Base-by-base conservation (phyloP, 345 rosid genomes). In the Rhizophora mangle region DNA sequence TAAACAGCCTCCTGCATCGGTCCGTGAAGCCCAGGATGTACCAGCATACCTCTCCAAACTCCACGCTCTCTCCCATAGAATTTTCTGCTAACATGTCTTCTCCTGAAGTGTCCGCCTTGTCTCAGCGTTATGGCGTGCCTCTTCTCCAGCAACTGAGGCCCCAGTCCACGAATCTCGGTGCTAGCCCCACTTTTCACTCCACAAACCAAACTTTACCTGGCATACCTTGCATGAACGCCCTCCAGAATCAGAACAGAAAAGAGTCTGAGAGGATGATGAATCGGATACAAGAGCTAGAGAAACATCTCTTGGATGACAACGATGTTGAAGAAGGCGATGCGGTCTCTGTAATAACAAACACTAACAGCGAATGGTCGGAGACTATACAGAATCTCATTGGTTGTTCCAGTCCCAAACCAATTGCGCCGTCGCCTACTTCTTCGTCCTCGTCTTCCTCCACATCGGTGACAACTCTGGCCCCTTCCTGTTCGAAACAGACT, bases 311-410 rank as follows among this genome's bases (percentile, higher is more conserved):
- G 0, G 91, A 88, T 65, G 96, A 91, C 59, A 72, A 86, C 81
- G 87, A 87, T 24, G 86, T 83, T 2, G 88, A 80, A 1, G 90
- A 81, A 37, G 87, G 81, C 26, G 96, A 91, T 61, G 86, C 82
- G 29, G 92, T 80, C 39, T 92, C 97, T 1, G 99, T 81, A 51
- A 83, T 92, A 58, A 92, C 96, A 1, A 84, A 82, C 68, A 21
- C 85, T 7, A 86, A 85, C 75, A 90, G 85, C 80, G 97, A 93
- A 78, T 89, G 97, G 97, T 86, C 85, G 1, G 92, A 89, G 55
- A 78, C 96, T 0, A 80, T 94, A 30, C 93, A 86, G 64, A 82
- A 71, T 73, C 83, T 90, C 81, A 84, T 86, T 53, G 67, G 75
- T 13, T 55, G 76, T n/a, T 60, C 70, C 15, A 65, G 66, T 60